phyloP scores from a whole-genome alignment of 164 flowering plant species.

The Vitis cinerea region DNA sequence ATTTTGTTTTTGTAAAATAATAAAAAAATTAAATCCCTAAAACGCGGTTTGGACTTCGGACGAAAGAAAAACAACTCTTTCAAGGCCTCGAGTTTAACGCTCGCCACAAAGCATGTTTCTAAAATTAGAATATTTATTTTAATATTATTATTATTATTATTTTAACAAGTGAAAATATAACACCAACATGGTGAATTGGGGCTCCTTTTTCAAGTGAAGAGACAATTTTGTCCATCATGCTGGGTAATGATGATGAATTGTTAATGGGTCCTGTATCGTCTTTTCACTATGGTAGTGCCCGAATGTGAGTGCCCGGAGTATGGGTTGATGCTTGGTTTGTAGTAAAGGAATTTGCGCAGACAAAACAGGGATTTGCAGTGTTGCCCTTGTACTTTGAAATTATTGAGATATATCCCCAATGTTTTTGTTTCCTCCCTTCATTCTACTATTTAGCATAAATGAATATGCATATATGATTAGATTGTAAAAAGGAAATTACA shows the following conservation, averaged over 20 bases:
- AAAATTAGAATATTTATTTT: conserved; percentile 1
- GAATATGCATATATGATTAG: no score
- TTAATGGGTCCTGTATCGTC: not conserved
- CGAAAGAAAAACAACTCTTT: not conserved
- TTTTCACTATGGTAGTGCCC: not conserved
- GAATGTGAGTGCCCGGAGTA: no score
- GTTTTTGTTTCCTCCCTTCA: not conserved
- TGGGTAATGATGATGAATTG: not conserved
- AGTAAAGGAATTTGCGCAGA: not conserved
- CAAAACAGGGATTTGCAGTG: not conserved
- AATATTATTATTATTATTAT: not conserved
- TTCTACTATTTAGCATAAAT: no score
- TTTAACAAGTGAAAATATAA: not conserved
- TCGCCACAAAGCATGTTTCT: not conserved
- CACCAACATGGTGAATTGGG: not conserved
- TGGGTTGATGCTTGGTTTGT: not conserved
- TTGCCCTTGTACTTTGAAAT: not conserved
- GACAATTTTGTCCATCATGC: not conserved
- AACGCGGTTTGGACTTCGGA: not conserved
- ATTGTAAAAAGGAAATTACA: no score
- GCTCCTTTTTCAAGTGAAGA: not conserved
- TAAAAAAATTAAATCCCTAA: not conserved
- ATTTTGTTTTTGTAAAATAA: not conserved
- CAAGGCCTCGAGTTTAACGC: not conserved
- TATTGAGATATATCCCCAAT: not conserved